phyloP scores from a whole-genome alignment of 1,139 yeast species.

The Taphrina betulina region DNA sequence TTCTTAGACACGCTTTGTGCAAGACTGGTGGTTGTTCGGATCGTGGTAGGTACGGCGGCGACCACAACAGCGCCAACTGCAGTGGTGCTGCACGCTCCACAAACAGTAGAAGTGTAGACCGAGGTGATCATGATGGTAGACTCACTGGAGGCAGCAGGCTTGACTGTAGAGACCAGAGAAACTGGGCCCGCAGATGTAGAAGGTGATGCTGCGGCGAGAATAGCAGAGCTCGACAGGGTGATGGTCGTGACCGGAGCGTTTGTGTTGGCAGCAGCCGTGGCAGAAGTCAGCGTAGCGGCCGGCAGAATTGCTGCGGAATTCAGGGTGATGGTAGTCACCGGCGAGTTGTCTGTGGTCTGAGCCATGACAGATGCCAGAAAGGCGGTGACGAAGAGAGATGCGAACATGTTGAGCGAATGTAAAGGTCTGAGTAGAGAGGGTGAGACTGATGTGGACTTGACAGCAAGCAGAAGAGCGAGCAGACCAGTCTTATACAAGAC shows the following conservation, averaged over 20 bases:
- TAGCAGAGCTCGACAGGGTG: constrained; percentile 5
- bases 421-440: constrained; percentile 4
- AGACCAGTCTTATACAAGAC: too few species aligned
- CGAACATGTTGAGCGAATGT: constrained; percentile 21
- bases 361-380: constrained; percentile 17
- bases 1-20: background rate
- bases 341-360: constrained; percentile 1
- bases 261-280: too few species aligned
- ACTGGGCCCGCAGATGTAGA: background rate
- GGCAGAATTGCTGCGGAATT: constrained; percentile 10
- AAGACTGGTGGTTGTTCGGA: constrained; percentile 9
- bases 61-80: constrained; percentile 5
- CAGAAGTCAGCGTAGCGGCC: constrained; percentile 9
- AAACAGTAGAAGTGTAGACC: constrained; percentile 11
- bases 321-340: constrained; percentile 24
- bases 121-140: constrained; percentile 6
- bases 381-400: constrained; percentile 20
- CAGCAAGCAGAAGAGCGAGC: too few species aligned
- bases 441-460: constrained; percentile 5
- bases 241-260: constrained; percentile 19
- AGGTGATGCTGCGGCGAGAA: background rate
- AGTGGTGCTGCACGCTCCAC: constrained; percentile 2
- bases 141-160: constrained; percentile 2
- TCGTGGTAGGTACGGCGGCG: constrained; percentile 13
- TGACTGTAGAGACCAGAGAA: background rate